A percentile compares a stretch with the other conserved stretches of the same genome.
Evolutionary conservation across 352 stramenopile species (phyloP).

Genomic region (Sclerospora graminicola): DNA sequence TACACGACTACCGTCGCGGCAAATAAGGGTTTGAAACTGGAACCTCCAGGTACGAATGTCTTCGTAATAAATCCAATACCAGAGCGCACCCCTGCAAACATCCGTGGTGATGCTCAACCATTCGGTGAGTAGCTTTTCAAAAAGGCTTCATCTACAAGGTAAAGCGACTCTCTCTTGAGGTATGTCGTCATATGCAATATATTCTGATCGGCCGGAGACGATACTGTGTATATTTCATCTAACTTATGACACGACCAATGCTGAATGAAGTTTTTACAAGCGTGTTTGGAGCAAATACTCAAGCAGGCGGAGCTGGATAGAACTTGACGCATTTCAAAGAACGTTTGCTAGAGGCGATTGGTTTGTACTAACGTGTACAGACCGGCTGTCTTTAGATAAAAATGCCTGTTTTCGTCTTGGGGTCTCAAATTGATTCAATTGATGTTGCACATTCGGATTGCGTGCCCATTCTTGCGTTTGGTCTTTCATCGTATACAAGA

Average conservation of each 20-base stretch:
- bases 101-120: slow-evolving; percentile 37
- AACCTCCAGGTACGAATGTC: slow-evolving; percentile 49
- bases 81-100: slow-evolving; percentile 64
- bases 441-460: no score
- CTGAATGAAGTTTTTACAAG: slow-evolving; percentile 70
- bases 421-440: slow-evolving; percentile 33
- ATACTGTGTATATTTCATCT: slow-evolving; percentile 63
- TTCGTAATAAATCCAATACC: slow-evolving; percentile 74
- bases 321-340: slow-evolving; percentile 53
- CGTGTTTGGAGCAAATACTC: slow-evolving; percentile 37
- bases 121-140: slow-evolving; percentile 18
- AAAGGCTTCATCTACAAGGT: slow-evolving; percentile 26
- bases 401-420: slow-evolving; percentile 35
- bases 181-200: slow-evolving; percentile 35
- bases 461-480: no score
- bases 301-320: slow-evolving; percentile 25
- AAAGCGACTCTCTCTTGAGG: slow-evolving; percentile 38
- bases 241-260: slow-evolving; percentile 49
- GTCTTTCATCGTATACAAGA: no score
- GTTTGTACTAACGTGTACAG: slow-evolving; percentile 27
- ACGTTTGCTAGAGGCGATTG: slow-evolving; percentile 29
- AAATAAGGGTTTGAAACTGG: slow-evolving; percentile 39
- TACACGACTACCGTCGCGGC: slow-evolving; percentile 45
- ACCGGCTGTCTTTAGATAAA: slow-evolving; percentile 46
- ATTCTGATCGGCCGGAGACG: slow-evolving; percentile 27